Evolutionary conservation across 441 rosid species (phyloP).

Genomic region (Bocquillonia castaneifolia): DNA sequence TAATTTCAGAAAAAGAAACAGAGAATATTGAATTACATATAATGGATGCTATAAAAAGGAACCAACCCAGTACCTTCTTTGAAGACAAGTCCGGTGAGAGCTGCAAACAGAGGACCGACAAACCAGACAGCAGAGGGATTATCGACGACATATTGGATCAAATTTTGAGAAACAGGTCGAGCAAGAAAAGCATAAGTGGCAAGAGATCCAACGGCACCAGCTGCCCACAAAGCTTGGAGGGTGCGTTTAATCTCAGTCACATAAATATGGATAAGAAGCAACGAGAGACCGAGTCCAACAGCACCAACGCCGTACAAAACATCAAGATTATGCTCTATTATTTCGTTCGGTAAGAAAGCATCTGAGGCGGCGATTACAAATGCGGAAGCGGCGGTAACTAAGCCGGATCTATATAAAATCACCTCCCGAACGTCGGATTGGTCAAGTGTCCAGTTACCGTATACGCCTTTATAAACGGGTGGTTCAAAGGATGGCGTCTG

Average conservation of each 20-base stretch:
- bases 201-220: conserved; percentile 69
- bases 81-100: conserved; percentile 86
- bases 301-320: conserved; percentile 62
- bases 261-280: conserved; percentile 78
- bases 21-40: not conserved
- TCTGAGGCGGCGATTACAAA: conserved; percentile 69
- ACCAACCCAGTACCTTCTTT: conserved; percentile 60
- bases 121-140: conserved; percentile 77
- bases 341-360: conserved; percentile 59
- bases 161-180: conserved; percentile 55
- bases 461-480: conserved; percentile 60
- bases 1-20: no score
- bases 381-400: conserved; percentile 76
- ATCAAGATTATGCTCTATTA: conserved; percentile 59
- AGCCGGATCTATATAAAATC: conserved; percentile 70
- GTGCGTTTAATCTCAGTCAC: conserved; percentile 88
- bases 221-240: conserved; percentile 91
- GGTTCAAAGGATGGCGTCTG: conserved; percentile 40
- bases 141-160: conserved; percentile 57
- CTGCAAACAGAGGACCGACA: conserved; percentile 86
- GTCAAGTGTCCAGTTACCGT: conserved; percentile 87
- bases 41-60: not conserved
- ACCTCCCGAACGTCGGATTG: conserved; percentile 84
- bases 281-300: conserved; percentile 68
- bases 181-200: conserved; percentile 57